A percentile compares a stretch with the other conserved stretches of the same genome.
Evolutionary conservation across 768 basidiomycete genomes (phyloP).

Genomic region (Pisolithus albus): DNA sequence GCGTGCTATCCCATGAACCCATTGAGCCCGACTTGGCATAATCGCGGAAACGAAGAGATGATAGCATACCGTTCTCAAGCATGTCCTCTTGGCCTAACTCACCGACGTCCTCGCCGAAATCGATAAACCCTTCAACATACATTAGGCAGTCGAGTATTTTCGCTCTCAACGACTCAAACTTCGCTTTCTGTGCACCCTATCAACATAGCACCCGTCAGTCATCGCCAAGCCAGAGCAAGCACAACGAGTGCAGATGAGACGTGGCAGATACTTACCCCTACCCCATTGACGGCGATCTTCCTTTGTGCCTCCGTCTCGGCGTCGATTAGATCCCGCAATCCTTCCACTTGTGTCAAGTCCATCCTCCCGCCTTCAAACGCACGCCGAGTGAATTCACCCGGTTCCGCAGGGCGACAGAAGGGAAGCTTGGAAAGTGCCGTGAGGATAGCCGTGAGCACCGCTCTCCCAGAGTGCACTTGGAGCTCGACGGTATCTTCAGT

Average conservation of each 20-base stretch:
- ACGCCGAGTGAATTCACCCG: conserved; percentile 84
- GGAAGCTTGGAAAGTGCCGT: conserved; percentile 54
- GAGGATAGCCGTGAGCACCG: conserved; percentile 68
- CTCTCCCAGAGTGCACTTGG: conserved; percentile 82
- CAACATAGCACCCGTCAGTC: neutral
- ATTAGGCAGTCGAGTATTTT: conserved; percentile 70
- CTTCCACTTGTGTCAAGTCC: conserved; percentile 86
- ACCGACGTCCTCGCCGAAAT: conserved; percentile 84
- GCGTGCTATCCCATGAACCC: conserved; percentile 40
- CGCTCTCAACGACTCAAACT: conserved; percentile 57
- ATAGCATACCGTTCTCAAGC: conserved; percentile 54
- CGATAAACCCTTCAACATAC: conserved; percentile 81
- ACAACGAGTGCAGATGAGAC: neutral
- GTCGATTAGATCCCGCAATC: conserved; percentile 78
- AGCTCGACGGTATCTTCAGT: conserved; percentile 78
- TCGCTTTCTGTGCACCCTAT: conserved; percentile 58
- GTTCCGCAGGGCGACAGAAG: conserved; percentile 68
- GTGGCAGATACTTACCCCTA: conserved; percentile 44
- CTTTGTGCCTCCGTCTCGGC: conserved; percentile 84
- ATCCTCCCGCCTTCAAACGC: conserved; percentile 77
- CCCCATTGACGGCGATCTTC: conserved; percentile 60
- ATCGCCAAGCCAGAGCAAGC: neutral
- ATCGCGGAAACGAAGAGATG: too few relatives aligned
- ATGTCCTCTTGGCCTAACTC: conserved; percentile 76
- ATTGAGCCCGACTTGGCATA: too few relatives aligned